Base-by-base conservation (phyloP, 768 basidiomycete genomes). In the Suillus occidentalis region DNA sequence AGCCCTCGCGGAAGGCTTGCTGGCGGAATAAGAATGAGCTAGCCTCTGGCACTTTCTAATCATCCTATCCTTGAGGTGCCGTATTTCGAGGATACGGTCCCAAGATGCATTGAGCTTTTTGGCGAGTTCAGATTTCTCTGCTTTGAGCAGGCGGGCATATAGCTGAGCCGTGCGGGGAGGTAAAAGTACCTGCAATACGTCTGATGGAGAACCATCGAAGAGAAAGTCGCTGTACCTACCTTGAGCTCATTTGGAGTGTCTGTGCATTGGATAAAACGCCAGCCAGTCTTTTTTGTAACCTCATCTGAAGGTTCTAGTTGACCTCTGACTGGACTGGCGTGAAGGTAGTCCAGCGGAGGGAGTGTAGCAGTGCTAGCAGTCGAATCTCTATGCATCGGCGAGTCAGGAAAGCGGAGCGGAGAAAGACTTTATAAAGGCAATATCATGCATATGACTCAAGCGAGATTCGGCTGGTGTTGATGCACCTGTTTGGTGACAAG, bases 61-160 rank as follows among this genome's bases (percentile, higher is more conserved):
- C 89, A 91, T 90, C 65, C 90, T 84, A 73, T 92, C 90, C 78
- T 92, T 92, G 70, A 92, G 80, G 67, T 86, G 90, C 16, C 90
- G 89, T 57, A 92, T 89, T 72, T 90, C 84, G 66, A 89, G 79
- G 70, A 92, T 83, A 67, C 87, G 85, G 57, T 89, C 84, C 89
- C 88, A 91, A 64, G 85, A 84, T 25, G 87, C 80, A 40, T 77
- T 71, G 4, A 78, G 78, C 64, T 85, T 84, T 74, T 85, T 88
- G 49, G 80, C 79, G 25, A 92, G 82, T 71, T 91, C 90, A 34
- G 78, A 76, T 6, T 77, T 75, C 74, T 92, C 90, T 47, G 85
- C 78, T 69, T 84, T 84, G 50, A 91, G 79, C 25, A 92, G 82
- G 66, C 89, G 82, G 65, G 84, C 82, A 68, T 91, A 92, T 73